Conservation (phyloP, 2,329 filamentous ascomycete species). For the Exophiala oligosperma region DNA sequence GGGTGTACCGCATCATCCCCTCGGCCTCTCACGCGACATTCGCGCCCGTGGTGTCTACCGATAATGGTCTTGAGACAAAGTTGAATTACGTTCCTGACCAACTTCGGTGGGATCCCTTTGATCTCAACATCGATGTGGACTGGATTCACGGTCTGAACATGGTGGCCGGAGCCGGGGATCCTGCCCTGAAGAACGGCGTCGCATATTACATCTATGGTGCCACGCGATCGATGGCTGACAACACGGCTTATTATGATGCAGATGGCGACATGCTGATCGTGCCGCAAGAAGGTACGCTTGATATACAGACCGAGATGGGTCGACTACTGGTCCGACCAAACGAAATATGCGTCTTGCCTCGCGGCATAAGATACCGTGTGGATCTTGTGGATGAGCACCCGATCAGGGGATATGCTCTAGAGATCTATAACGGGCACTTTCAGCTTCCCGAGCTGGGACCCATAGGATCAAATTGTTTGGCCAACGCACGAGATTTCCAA, state of each 20-base stretch:
- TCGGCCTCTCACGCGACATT: conserved; percentile 59
- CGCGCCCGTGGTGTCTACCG: conserved; percentile 39
- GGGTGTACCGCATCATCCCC: conserved; percentile 69
- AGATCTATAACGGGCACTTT: conserved; percentile 72
- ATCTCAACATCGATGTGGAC: conserved; percentile 64
- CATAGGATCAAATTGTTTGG: conserved; percentile 70
- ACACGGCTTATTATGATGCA: conserved; percentile 57
- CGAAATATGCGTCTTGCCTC: conserved; percentile 74
- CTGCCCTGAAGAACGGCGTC: conserved; percentile 56
- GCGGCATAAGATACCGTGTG: conserved; percentile 72
- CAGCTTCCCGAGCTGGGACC: conserved; percentile 70
- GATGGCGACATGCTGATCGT: conserved; percentile 69
- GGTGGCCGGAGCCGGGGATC: conserved; percentile 58
- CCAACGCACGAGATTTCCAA: conserved; percentile 74
- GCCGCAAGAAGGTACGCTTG: conserved; percentile 62
- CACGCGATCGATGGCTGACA: conserved; percentile 57
- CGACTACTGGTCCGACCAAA: conserved; percentile 70
- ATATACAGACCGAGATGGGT: conserved; percentile 72
- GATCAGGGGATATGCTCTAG: conserved; percentile 71
- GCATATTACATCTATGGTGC: conserved; percentile 59
- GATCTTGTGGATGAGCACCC: conserved; percentile 57
- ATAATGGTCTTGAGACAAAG: conserved; percentile 56
- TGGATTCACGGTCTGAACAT: conserved; percentile 58
- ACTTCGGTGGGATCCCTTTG: conserved; percentile 75
- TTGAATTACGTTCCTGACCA: conserved; percentile 70